phyloP scores from a whole-genome alignment of 495 filamentous ascomycete genomes.

The Podospora bellae-mahoneyi region DNA sequence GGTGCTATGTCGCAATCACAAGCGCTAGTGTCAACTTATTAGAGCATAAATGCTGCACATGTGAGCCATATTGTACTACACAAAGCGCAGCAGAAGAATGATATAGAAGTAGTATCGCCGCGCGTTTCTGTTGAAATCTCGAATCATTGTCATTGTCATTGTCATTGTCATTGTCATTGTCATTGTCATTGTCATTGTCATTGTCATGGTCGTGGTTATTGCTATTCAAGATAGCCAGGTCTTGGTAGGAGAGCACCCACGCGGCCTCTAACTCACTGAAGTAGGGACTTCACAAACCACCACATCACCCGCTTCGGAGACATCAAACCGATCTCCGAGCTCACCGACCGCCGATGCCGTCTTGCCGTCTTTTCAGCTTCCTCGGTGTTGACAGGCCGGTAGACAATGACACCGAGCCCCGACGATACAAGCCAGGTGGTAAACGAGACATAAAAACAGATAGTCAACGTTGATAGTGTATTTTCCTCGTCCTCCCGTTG shows the following conservation, averaged over 20 bases:
- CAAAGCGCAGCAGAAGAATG: neutral
- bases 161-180: too few species aligned
- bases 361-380: neutral
- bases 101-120: neutral
- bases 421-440: neutral
- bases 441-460: neutral
- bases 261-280: neutral
- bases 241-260: too few species aligned
- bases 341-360: neutral
- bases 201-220: too few species aligned
- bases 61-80: neutral
- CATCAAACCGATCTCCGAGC: neutral
- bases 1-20: neutral
- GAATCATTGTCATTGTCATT: too few species aligned
- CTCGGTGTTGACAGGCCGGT: neutral
- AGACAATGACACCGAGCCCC: neutral
- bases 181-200: too few species aligned
- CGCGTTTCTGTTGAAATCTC: neutral
- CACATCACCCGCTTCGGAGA: neutral
- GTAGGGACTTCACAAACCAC: neutral
- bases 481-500: neutral
- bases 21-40: neutral
- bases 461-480: neutral
- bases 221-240: too few species aligned
- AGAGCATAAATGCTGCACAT: neutral